phyloP scores from a whole-genome alignment of 1,139 yeast genomes.

The Saccharomyces pastorianus region DNA sequence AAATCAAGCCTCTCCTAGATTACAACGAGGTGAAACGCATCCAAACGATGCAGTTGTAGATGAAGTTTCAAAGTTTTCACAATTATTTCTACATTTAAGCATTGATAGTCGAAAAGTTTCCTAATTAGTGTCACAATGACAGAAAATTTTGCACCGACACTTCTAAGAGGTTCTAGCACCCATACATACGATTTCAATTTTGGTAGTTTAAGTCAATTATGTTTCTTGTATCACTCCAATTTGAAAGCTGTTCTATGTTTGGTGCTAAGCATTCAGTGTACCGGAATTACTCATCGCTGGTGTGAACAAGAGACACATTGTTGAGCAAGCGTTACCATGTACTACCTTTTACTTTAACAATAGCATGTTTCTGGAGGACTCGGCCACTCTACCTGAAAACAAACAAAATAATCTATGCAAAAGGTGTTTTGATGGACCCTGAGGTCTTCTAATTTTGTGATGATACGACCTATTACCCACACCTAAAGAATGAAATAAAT shows the following conservation, averaged over 20 bases:
- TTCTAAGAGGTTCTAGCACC: background rate
- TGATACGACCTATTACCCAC: too few species aligned
- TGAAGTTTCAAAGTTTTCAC: background rate
- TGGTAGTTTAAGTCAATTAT: background rate
- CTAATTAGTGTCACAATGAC: conserved; percentile 25
- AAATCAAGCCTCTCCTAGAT: background rate
- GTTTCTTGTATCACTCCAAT: background rate
- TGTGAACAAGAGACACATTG: too few species aligned
- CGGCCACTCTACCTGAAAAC: too few species aligned
- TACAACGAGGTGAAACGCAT: background rate
- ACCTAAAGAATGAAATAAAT: too few species aligned
- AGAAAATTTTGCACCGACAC: conserved; percentile 1
- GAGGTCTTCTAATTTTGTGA: too few species aligned
- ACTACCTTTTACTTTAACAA: too few species aligned
- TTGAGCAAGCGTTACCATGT: too few species aligned
- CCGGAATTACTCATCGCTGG: too few species aligned
- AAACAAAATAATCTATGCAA: too few species aligned
- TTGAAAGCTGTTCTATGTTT: background rate
- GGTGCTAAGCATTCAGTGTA: too few species aligned
- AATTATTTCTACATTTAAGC: background rate
- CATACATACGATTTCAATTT: background rate
- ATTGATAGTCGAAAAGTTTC: conserved; percentile 12
- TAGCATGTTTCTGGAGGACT: too few species aligned
- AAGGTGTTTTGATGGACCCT: too few species aligned
- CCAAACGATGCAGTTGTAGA: background rate